phyloP scores from a whole-genome alignment of 345 rosid species.

The Erucastrum elatum region DNA sequence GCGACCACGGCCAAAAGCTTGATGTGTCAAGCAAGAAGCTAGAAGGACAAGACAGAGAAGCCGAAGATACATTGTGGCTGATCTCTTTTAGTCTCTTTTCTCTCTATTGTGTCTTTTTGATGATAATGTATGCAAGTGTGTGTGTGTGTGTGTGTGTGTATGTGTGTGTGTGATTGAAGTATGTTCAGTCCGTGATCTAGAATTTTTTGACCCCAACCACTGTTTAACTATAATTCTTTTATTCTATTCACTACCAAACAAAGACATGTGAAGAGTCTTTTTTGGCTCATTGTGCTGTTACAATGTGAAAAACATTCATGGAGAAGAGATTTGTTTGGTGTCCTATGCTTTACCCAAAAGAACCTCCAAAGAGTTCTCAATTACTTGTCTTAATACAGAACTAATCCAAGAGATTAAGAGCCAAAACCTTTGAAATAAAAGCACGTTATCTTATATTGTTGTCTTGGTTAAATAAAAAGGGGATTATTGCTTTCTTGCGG shows the following conservation, averaged over 20 bases:
- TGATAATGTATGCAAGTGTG: conserved; percentile 30
- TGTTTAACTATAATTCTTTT: conserved; percentile 31
- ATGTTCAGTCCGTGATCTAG: conserved; percentile 66
- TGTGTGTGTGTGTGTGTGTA: conserved; percentile 5
- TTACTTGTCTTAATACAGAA: background rate
- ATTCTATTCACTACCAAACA: conserved; percentile 60
- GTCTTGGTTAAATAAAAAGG: background rate
- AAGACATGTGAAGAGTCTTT: conserved; percentile 74
- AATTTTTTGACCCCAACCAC: conserved; percentile 53
- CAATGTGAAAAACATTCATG: background rate
- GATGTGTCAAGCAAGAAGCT: conserved; percentile 15
- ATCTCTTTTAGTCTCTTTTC: background rate
- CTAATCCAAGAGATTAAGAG: background rate
- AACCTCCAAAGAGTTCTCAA: background rate
- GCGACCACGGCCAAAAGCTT: conserved; percentile 26
- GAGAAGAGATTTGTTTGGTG: background rate
- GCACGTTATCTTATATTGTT: background rate
- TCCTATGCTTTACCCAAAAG: background rate
- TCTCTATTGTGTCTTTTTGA: conserved; percentile 8
- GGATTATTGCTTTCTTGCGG: background rate
- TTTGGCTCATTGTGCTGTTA: conserved; percentile 16
- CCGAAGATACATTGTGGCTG: conserved; percentile 47
- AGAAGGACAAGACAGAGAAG: background rate
- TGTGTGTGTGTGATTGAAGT: conserved; percentile 33
- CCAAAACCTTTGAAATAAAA: background rate